Base-by-base conservation (phyloP, 192 early-diverging fungal genomes). In the Backusella mclennaniae region DNA sequence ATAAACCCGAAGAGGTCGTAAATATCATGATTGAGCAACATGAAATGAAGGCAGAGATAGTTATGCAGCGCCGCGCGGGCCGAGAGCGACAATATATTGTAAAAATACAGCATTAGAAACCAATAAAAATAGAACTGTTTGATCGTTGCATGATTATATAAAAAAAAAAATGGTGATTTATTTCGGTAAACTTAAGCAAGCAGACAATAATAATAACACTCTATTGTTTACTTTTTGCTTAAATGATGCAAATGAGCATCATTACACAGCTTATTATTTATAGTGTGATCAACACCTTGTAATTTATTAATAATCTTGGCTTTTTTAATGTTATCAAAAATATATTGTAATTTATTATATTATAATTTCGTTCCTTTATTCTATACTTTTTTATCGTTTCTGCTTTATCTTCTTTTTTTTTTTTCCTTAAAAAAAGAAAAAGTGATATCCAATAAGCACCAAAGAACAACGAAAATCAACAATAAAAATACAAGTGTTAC, bases 1-100 rank as follows among this genome's bases (percentile, higher is more conserved):
- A 99, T 81, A 87, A 89, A 52, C 95, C 95, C 1, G 78, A 90
- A 8, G 96, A 97, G 46, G 91, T 99, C 1, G 84, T 90, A 8
- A 78, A 86, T 9, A 81, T 84, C 21, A 88, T 98, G 87, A 67
- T 71, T 66, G 46, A 76, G 3, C 63, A 80, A 21, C 82, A 85
- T 73, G 85, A 87, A 0, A 86, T 93, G 26, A 69, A 79, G 15
- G 83, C 83, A 29, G 77, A 86, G 76, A 72, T 90, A 67, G 63
- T 84, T 35, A 71, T 81, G 44, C 75, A 84, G n/a, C 84, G 89
- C 15, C 75, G 85, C 31, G 85, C 89, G 19, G 89, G 89, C 29
- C 70, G 87, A 77, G 89, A 90, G 77, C 88, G 84, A 75, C 78
- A 86, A 33, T 79, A 82, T 39, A 88, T 90, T 35, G 73, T 90